Percentiles rank a stretch among this genome's conserved stretches.
These are phyloP conservation scores for Crepidotus variabilis DNA, from an alignment of 768 basidiomycete species.

Conservation along the genomic window DNA sequence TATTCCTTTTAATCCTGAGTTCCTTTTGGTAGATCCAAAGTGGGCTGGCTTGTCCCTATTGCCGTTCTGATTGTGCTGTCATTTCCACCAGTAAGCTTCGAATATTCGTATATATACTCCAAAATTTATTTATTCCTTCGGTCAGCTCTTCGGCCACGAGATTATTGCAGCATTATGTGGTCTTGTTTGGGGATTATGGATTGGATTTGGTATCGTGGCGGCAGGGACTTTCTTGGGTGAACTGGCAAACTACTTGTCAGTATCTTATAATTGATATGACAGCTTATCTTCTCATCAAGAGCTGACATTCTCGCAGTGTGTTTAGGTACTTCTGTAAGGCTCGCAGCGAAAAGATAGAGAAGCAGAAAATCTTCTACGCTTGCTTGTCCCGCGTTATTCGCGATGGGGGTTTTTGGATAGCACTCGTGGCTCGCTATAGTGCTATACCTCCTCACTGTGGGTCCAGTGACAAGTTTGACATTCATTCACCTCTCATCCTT, in stretches of 20 bases:
- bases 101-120: neutral
- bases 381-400: constrained; percentile 67
- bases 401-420: constrained; percentile 86
- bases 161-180: constrained; percentile 87
- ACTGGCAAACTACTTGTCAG: constrained; percentile 83
- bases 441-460: constrained; percentile 86
- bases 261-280: constrained; percentile 10
- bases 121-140: too few species aligned
- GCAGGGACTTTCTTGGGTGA: constrained; percentile 85
- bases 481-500: too few species aligned
- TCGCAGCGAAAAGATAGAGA: constrained; percentile 73
- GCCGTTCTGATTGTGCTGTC: constrained; percentile 79
- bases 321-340: constrained; percentile 78
- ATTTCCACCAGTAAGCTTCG: constrained; percentile 66
- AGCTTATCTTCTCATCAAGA: too few species aligned
- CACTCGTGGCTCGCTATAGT: constrained; percentile 70
- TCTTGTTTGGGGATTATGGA: constrained; percentile 87
- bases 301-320: constrained; percentile 52
- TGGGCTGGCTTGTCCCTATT: constrained; percentile 78
- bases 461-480: too few species aligned
- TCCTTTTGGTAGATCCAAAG: constrained; percentile 47
- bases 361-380: constrained; percentile 52
- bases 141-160: constrained; percentile 93
- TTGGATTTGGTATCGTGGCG: constrained; percentile 82
- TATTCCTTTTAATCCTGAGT: neutral